phyloP scores from a whole-genome alignment of 441 rosid species.

The Erodium texanum region DNA sequence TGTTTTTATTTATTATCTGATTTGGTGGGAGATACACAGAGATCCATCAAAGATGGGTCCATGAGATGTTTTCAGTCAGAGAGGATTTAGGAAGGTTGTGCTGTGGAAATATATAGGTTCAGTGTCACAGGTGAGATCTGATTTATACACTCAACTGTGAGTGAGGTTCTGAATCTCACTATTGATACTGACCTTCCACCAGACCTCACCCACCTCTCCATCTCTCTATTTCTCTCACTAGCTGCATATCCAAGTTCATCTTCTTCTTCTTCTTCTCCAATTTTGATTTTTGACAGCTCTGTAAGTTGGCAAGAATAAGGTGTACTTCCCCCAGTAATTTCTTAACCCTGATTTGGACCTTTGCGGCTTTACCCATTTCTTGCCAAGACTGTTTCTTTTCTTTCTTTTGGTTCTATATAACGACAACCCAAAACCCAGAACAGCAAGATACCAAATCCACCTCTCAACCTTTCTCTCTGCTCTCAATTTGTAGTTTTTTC shows the following conservation, averaged over 20 bases:
- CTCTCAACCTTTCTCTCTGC: background rate
- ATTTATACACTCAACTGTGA: background rate
- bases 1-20: no score
- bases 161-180: background rate
- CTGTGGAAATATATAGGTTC: background rate
- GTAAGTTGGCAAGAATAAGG: background rate
- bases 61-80: constrained; percentile 1
- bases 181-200: background rate
- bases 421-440: background rate
- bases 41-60: background rate
- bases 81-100: background rate
- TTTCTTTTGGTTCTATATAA: background rate
- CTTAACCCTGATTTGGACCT: constrained; percentile 6
- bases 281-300: background rate
- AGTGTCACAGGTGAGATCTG: background rate
- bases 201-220: background rate
- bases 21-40: background rate
- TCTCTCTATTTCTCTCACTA: no score
- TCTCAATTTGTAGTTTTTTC: background rate
- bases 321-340: background rate
- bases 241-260: background rate
- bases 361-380: background rate
- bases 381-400: background rate
- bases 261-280: background rate
- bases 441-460: constrained; percentile 1